A percentile compares a stretch with the other conserved stretches of the same genome.
Conservation (phyloP, 305 asterid genomes). For the Fraxinus sp. region DNA sequence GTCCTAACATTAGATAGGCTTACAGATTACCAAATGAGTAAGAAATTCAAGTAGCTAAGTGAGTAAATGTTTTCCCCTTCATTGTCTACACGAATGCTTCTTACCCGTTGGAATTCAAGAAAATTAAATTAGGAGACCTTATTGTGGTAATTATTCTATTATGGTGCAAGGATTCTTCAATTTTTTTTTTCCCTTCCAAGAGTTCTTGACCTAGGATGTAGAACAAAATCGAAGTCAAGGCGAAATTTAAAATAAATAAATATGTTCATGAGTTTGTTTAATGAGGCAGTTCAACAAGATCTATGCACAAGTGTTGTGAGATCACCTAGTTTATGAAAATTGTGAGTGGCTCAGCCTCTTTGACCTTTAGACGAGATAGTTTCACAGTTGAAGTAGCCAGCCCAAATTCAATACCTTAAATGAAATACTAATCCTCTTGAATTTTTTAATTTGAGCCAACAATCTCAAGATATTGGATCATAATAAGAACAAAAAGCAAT, state of each 20-base stretch:
- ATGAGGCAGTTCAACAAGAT: background rate
- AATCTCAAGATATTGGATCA: background rate
- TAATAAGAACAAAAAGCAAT: background rate
- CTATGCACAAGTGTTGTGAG: background rate
- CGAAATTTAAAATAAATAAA: background rate
- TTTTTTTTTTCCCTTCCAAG: background rate
- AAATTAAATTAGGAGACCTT: background rate
- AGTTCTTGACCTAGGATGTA: background rate
- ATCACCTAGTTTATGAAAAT: background rate
- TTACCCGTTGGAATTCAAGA: background rate
- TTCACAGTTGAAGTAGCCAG: background rate
- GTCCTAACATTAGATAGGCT: too few relatives aligned
- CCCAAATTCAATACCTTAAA: background rate
- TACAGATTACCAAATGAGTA: too few relatives aligned
- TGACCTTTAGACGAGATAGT: background rate
- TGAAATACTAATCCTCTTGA: background rate
- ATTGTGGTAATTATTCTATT: background rate
- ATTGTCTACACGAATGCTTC: background rate
- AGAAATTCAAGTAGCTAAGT: background rate
- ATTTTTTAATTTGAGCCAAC: background rate
- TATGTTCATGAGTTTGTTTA: background rate
- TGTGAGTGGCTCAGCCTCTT: background rate
- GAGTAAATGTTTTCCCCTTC: background rate
- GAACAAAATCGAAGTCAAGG: background rate
- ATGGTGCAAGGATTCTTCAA: background rate